Conservation (phyloP, 2,329 filamentous ascomycete genomes). For the Fusarium virguliforme region DNA sequence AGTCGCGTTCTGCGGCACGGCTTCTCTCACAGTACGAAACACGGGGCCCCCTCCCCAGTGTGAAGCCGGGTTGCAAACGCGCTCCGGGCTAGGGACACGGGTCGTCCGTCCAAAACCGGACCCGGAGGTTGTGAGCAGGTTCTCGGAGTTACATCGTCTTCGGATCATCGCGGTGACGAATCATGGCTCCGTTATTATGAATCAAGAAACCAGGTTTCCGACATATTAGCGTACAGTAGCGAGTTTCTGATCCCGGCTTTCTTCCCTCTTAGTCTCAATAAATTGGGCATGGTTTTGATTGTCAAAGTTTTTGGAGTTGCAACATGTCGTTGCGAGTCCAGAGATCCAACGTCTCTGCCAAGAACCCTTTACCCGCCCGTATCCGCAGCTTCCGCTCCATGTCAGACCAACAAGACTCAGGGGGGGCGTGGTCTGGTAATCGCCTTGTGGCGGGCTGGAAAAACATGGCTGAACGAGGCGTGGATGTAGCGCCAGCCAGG, state of each 20-base stretch:
- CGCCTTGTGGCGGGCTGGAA: neutral
- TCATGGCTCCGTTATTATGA: neutral
- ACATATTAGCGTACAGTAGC: neutral
- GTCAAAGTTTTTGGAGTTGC: neutral
- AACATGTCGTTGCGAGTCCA: neutral
- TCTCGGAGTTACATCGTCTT: conserved; percentile 2
- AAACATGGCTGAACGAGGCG: conserved; percentile 4
- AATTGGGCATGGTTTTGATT: neutral
- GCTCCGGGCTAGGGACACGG: neutral
- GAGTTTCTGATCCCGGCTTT: neutral
- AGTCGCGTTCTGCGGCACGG: neutral
- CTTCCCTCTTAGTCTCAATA: neutral
- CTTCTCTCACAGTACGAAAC: neutral
- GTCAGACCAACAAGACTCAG: too few species aligned
- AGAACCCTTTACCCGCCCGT: neutral
- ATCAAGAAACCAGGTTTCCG: neutral
- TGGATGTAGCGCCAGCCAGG: conserved; percentile 1
- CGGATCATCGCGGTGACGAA: neutral
- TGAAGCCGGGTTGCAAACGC: neutral
- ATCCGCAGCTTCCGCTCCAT: neutral
- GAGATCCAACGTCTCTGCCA: neutral
- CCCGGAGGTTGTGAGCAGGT: neutral
- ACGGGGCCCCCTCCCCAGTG: neutral
- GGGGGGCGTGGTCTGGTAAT: too few species aligned
- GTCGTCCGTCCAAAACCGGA: neutral